phyloP scores from a whole-genome alignment of 2,329 filamentous ascomycete genomes.

The Ophiostoma tasmaniense region DNA sequence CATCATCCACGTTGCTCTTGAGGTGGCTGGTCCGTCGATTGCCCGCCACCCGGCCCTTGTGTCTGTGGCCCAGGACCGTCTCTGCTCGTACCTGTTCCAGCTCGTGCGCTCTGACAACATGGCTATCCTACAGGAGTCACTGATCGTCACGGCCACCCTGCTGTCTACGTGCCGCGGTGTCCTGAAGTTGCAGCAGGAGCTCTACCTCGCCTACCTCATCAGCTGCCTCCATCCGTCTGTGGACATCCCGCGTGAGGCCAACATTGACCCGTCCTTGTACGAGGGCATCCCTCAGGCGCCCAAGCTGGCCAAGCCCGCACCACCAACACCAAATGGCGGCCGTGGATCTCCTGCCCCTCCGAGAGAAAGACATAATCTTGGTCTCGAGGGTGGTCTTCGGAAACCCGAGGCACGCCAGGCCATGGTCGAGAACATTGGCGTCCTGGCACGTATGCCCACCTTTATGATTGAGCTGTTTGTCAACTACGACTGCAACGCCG shows the following conservation, averaged over 20 bases:
- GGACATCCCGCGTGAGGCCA: constrained; percentile 81
- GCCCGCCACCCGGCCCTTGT: constrained; percentile 84
- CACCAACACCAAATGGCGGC: constrained; percentile 61
- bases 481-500: constrained; percentile 95
- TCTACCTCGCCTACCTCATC: constrained; percentile 89
- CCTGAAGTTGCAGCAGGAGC: constrained; percentile 90
- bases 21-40: constrained; percentile 92
- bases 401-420: constrained; percentile 94
- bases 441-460: constrained; percentile 81
- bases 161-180: constrained; percentile 84
- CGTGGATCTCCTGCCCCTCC: constrained; percentile 83
- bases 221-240: constrained; percentile 90
- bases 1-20: constrained; percentile 93
- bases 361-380: constrained; percentile 84
- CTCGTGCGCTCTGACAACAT: constrained; percentile 94
- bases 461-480: constrained; percentile 95
- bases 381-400: constrained; percentile 80
- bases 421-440: constrained; percentile 95
- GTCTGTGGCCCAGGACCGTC: constrained; percentile 77
- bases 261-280: constrained; percentile 86
- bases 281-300: constrained; percentile 87
- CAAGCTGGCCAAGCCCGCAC: constrained; percentile 69
- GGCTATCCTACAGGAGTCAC: constrained; percentile 83
- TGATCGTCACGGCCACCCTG: constrained; percentile 84
- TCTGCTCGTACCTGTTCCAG: constrained; percentile 93